Evolutionary conservation across 192 early-diverging fungal species (phyloP), one percentile per base, ranked within the genome.

Genomic region (Lunasporangiospora selenospora): DNA sequence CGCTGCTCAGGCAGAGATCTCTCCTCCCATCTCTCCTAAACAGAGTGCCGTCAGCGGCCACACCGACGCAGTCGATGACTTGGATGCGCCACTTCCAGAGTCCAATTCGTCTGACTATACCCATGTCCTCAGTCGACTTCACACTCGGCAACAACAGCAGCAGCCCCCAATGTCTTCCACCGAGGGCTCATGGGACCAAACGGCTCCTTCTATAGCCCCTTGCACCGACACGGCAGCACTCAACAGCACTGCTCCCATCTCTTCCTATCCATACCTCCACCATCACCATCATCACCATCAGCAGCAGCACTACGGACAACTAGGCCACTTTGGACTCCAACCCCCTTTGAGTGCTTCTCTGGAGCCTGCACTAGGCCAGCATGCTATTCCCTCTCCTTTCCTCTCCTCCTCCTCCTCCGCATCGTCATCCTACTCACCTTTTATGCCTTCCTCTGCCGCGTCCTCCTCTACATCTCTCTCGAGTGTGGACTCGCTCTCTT

Each of bases 11-110:
- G 38, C 69, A 9, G 54, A 62, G 46, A 53, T 73, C 32, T 73
- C 69, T 0, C 69, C 69, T 8, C 69, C 69, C 29, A 57, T 63
- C 55, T 73, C 69, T 10, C 69, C 69, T 18, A 73, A 63, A 41
- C 69, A 73, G 43, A 46, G 47, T 15, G 69, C 69, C 46, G 38
- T 42, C n/a, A 4, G 31, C 18, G 53, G 30, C n/a, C n/a, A n/a
- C 6, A 6, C 53, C 42, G 44, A 47, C 13, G 40, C 26, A 4
- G 6, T 24, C 12, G 40, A 42, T 15, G 67, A 61, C 58, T 57
- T 62, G 43, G 30, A 62, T 21, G 67, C 62, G 38, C 67, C 67
- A 5, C 58, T 71, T 16, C 67, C 62, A 44, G 58, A 57, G 40
- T 30, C 57, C 44, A 59, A 59, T 40, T 56, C 38, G n/a, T 38